A percentile compares a stretch with the other conserved stretches of the same genome.
Evolutionary conservation across 1,284 basidiomycete species (phyloP).

Genomic region (Cutaneotrichosporon sp.): DNA sequence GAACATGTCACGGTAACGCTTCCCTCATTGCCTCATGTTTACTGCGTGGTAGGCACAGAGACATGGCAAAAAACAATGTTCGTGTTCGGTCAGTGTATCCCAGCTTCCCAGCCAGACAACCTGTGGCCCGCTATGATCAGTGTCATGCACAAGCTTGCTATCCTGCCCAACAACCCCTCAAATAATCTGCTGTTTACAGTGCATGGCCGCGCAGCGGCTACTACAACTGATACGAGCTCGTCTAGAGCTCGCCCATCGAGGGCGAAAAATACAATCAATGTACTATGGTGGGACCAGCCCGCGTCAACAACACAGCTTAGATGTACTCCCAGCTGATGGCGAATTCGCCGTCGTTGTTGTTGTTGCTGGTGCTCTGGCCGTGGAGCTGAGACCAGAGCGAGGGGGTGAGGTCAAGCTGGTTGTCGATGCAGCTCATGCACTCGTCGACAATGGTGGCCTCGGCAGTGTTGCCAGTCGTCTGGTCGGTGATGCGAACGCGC

Average conservation of each 20-base stretch:
- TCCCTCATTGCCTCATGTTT: too few relatives aligned
- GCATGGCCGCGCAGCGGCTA: background rate
- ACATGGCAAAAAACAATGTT: too few relatives aligned
- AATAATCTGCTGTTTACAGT: background rate
- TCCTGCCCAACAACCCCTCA: background rate
- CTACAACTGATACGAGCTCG: background rate
- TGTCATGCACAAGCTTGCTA: too few relatives aligned
- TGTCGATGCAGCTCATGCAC: constrained; percentile 6
- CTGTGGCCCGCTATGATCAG: too few relatives aligned
- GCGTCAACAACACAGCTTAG: constrained; percentile 1
- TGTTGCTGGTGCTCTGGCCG: background rate
- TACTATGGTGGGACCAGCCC: background rate
- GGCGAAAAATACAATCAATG: background rate
- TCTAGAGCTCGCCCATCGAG: background rate
- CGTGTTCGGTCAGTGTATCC: too few relatives aligned
- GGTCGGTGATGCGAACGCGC: constrained; percentile 12
- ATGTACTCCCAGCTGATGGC: constrained; percentile 8
- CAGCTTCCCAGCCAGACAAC: too few relatives aligned
- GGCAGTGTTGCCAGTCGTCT: constrained; percentile 3
- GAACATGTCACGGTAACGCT: too few relatives aligned
- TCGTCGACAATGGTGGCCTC: constrained; percentile 9
- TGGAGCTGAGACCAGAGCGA: constrained; percentile 10
- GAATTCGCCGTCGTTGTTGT: constrained; percentile 11
- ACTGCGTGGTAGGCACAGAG: too few relatives aligned
- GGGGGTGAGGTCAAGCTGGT: constrained; percentile 14